phyloP scores from a whole-genome alignment of 2,329 filamentous ascomycete genomes.

The Neoascochyta sp. region DNA sequence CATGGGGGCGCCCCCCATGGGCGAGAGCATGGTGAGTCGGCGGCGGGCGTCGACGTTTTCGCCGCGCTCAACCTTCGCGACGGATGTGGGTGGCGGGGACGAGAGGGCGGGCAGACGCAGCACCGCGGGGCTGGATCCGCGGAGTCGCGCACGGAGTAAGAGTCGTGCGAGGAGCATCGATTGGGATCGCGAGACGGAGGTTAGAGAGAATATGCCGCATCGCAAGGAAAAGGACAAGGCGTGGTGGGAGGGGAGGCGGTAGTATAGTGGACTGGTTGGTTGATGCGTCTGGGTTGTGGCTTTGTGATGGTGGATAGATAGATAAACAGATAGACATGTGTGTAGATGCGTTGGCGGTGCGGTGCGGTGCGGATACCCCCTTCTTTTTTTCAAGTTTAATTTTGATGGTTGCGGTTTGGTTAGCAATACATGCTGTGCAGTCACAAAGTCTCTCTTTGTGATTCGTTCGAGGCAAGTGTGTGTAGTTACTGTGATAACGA shows the following conservation, averaged over 20 bases:
- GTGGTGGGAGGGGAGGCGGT: slow-evolving; percentile 33
- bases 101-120: slow-evolving; percentile 11
- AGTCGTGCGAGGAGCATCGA: slow-evolving; percentile 22
- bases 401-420: too few species aligned
- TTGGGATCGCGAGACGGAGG: slow-evolving; percentile 30
- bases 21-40: slow-evolving; percentile 5
- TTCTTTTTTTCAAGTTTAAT: too few species aligned
- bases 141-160: slow-evolving; percentile 13
- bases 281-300: too few species aligned
- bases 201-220: slow-evolving; percentile 35
- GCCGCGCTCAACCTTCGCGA: slow-evolving; percentile 19
- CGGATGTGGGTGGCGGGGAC: slow-evolving; percentile 3
- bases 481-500: too few species aligned
- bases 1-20: slow-evolving; percentile 5
- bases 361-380: too few species aligned
- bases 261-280: too few species aligned
- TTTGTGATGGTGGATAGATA: too few species aligned
- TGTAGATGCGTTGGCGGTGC: too few species aligned
- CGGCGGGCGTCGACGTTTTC: slow-evolving; percentile 20
- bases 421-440: too few species aligned
- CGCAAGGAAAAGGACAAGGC: slow-evolving; percentile 29
- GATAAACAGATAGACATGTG: too few species aligned
- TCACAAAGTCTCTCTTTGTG: too few species aligned
- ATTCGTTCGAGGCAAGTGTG: too few species aligned
- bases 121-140: slow-evolving; percentile 6